Evolutionary conservation across 441 rosid species (phyloP), one percentile per base, ranked within the genome.

Genomic region (Francoa sonchifolia): DNA sequence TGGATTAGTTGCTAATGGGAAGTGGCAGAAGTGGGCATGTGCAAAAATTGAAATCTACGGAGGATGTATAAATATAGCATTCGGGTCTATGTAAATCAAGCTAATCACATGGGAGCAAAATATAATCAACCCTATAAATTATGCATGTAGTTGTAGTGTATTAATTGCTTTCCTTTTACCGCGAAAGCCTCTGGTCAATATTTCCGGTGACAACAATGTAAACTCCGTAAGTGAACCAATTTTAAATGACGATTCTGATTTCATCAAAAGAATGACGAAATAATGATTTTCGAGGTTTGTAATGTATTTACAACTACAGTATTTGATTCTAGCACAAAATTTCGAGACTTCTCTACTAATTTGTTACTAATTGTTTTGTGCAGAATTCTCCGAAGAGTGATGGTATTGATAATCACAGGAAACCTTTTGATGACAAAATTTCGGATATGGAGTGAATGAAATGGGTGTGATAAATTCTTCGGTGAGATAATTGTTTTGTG

Each of bases 351-450:
- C 25, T 6, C 16, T 25, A 13, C 7, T 48, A 8, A 17, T 29
- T 23, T 6, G 21, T 33, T 8, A 16, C 22, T 25, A 15, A 39
- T 31, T 39, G 39, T 17, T 27, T 15, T 39, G 8, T 27, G 50
- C 65, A 65, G 59, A 34, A 2, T 47, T 27, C 48, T 19, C 27
- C 21, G 12, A 33, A 29, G 18, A 51, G 12, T 36, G 52, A 48
- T 19, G 21, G 11, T 26, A 1, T 1, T 19, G 45, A 22, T 13
- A 15, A 14, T 8, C 33, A 45, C 27, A 15, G 4, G 7, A 21
- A 26, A 10, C 6, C n/a, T 31, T 3, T 35, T 10, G 32, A 31
- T 2, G 6, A 11, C 4, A 15, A 22, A 11, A 29, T 8, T 29
- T 32, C 2, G 34, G 8, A 28, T 17, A 6, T 10, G 22, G 19